A percentile compares a stretch with the other conserved stretches of the same genome.
Conservation (phyloP, 768 basidiomycete species). For the Arthromyces matolae region DNA sequence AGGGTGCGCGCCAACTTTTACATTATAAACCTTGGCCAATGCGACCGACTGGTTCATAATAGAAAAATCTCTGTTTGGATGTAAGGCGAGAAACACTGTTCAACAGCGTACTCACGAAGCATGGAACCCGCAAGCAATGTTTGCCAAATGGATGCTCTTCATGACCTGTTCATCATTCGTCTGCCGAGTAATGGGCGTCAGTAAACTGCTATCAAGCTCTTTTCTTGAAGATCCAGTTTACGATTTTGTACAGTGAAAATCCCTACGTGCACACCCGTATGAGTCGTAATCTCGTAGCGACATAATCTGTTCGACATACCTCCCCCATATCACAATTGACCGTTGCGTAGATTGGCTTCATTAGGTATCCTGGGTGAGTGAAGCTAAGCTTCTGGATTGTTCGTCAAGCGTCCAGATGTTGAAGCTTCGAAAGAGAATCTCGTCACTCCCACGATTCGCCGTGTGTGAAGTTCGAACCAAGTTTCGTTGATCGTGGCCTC, state of each 20-base stretch:
- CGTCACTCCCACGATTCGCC: too few species aligned
- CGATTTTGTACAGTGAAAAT: conserved; percentile 47
- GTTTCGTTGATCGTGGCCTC: too few species aligned
- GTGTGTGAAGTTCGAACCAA: too few species aligned
- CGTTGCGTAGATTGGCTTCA: conserved; percentile 31
- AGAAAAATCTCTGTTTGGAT: conserved; percentile 46
- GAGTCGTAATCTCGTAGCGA: too few species aligned
- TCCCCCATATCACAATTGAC: conserved; percentile 59
- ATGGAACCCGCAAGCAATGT: conserved; percentile 69
- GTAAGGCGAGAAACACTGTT: not conserved
- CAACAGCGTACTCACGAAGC: conserved; percentile 41
- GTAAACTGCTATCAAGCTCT: not conserved
- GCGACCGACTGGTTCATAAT: conserved; percentile 62
- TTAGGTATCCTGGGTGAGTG: too few species aligned
- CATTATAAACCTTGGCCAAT: conserved; percentile 52
- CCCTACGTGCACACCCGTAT: too few species aligned
- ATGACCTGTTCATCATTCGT: conserved; percentile 51
- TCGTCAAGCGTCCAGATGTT: too few species aligned
- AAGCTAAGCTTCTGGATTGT: too few species aligned
- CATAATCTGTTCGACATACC: conserved; percentile 24
- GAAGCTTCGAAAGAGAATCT: too few species aligned
- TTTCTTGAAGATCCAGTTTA: conserved; percentile 20
- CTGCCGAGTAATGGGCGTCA: conserved; percentile 23
- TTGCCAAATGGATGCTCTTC: conserved; percentile 56
- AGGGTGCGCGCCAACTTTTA: conserved; percentile 65